Evolutionary conservation across 805 yeast genomes (phyloP).

Genomic region (Pichia nanzhaoensis): DNA sequence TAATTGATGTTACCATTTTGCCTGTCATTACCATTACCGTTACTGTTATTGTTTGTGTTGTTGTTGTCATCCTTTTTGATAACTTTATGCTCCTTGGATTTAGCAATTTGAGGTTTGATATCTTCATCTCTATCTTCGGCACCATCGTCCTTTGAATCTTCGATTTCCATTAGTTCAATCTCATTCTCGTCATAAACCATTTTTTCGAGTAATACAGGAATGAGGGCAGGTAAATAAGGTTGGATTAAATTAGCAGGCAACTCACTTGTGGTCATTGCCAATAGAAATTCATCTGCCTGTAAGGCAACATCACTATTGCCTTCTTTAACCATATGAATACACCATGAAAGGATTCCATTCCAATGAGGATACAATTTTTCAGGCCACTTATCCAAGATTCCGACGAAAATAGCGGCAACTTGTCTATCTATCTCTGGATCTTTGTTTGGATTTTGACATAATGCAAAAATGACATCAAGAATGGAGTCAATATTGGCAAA

Average conservation of each 20-base stretch:
- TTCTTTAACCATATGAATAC: constrained; percentile 68
- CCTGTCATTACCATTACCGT: background rate
- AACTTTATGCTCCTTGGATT: constrained; percentile 42
- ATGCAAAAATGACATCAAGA: constrained; percentile 53
- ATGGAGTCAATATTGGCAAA: constrained; percentile 59
- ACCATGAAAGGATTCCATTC: constrained; percentile 78
- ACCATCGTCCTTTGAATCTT: constrained; percentile 72
- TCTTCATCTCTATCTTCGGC: constrained; percentile 82
- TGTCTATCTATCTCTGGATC: constrained; percentile 58
- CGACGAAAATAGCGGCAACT: constrained; percentile 70
- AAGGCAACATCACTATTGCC: constrained; percentile 68
- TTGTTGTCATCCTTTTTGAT: constrained; percentile 16
- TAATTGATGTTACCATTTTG: constrained; percentile 13
- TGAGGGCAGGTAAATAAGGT: constrained; percentile 51
- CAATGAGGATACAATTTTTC: constrained; percentile 76
- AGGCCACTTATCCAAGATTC: constrained; percentile 68
- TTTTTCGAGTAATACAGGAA: constrained; percentile 72
- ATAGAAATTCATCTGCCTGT: constrained; percentile 89
- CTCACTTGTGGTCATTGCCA: constrained; percentile 62
- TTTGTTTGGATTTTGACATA: constrained; percentile 50
- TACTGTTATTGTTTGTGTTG: background rate
- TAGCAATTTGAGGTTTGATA: constrained; percentile 74
- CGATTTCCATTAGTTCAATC: constrained; percentile 50
- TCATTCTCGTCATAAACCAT: constrained; percentile 90
- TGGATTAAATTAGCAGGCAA: constrained; percentile 49